phyloP scores from a whole-genome alignment of 2,329 filamentous ascomycete species.

The Ceratocystis diversiconidia region DNA sequence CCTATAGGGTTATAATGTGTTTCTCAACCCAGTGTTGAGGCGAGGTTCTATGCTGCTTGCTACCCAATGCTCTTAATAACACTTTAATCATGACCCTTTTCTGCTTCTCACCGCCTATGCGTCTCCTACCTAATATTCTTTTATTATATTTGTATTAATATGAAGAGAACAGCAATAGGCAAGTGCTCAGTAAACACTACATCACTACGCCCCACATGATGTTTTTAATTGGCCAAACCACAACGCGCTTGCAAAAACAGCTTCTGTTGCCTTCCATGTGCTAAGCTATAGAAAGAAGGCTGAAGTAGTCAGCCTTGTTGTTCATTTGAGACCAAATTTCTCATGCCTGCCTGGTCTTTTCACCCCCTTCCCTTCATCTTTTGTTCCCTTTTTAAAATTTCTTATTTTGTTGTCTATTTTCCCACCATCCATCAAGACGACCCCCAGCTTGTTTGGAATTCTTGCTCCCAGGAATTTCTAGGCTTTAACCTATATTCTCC shows the following conservation, averaged over 20 bases:
- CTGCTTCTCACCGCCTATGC: no score
- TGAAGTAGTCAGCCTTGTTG: slow-evolving; percentile 8
- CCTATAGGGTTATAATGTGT: no score
- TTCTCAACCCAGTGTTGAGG: no score
- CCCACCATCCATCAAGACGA: slow-evolving; percentile 6
- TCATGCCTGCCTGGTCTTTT: not conserved
- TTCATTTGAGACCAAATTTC: not conserved
- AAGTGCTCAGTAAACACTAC: not conserved
- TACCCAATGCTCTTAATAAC: no score
- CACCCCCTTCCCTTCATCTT: slow-evolving; percentile 1
- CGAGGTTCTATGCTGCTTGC: no score
- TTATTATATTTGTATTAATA: no score
- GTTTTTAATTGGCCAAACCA: slow-evolving; percentile 7
- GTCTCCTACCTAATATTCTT: no score
- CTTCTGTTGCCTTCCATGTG: slow-evolving; percentile 13
- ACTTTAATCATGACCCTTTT: no score
- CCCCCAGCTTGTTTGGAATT: slow-evolving; percentile 15
- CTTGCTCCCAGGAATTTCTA: slow-evolving; percentile 16
- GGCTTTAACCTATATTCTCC: not conserved
- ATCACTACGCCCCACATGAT: not conserved
- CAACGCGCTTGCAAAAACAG: slow-evolving; percentile 7
- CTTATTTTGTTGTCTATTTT: slow-evolving; percentile 7
- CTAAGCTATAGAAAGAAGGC: not conserved
- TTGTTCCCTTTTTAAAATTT: slow-evolving; percentile 14
- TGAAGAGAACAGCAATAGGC: no score